These are phyloP conservation scores for Pseudogymnoascus pannorum DNA, from an alignment of 2,329 filamentous ascomycete genomes.

Conservation along the genomic window DNA sequence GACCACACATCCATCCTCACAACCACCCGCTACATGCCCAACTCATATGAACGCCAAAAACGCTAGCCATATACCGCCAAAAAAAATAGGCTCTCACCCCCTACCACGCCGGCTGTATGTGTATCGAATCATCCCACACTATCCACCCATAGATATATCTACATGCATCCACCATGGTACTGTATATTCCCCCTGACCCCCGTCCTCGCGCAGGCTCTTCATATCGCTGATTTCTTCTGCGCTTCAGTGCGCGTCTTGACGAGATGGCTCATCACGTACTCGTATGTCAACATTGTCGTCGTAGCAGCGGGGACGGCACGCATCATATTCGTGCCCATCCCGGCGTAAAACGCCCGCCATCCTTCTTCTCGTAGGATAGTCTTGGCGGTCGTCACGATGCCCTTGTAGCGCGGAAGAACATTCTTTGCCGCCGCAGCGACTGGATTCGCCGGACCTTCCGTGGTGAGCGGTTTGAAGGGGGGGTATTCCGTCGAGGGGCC, in stretches of 20 bases:
- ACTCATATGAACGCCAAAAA: neutral
- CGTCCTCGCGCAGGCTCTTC: neutral
- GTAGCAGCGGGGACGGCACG: constrained; percentile 90
- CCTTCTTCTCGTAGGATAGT: constrained; percentile 87
- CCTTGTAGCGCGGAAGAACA: constrained; percentile 54
- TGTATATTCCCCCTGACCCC: neutral
- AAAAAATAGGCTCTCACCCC: neutral
- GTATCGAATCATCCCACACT: neutral
- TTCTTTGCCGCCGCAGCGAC: constrained; percentile 25
- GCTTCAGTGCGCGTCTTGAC: neutral
- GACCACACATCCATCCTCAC: neutral
- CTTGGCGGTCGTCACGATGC: constrained; percentile 72
- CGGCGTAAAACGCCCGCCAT: constrained; percentile 93
- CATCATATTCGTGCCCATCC: constrained; percentile 96
- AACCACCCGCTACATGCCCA: neutral
- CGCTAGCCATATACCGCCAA: neutral
- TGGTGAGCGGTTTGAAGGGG: constrained; percentile 31
- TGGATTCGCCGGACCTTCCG: constrained; percentile 12
- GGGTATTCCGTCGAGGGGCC: constrained; percentile 39
- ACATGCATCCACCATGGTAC: neutral
- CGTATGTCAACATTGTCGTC: constrained; percentile 96
- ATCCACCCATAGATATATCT: neutral
- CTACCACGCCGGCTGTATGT: neutral
- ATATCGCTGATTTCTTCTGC: neutral
- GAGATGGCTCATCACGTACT: constrained; percentile 49